Conservation (phyloP, 1,284 basidiomycete genomes). For the Fomitiporia mediterranea region DNA sequence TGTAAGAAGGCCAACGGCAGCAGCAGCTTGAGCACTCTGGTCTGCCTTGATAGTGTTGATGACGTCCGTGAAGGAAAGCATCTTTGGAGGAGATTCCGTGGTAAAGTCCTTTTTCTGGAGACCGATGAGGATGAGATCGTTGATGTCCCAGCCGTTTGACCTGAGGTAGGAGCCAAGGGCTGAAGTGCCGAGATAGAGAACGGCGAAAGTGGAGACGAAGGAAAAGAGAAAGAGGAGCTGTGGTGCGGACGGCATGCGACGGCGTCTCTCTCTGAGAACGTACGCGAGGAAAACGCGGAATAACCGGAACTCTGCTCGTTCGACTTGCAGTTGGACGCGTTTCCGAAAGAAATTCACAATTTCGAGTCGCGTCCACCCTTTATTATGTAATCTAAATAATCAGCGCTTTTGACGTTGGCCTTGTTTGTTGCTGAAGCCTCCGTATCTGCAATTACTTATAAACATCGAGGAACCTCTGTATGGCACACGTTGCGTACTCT, state of each 20-base stretch:
- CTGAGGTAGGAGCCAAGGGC: slow-evolving; percentile 41
- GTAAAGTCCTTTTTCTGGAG: slow-evolving; percentile 34
- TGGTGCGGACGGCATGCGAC: slow-evolving; percentile 37
- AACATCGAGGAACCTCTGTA: too few relatives aligned
- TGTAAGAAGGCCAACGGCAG: slow-evolving; percentile 34
- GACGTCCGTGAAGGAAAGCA: slow-evolving; percentile 22
- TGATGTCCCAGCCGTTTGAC: slow-evolving; percentile 52
- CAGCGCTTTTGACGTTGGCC: too few relatives aligned
- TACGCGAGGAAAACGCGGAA: background rate
- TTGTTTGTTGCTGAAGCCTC: too few relatives aligned
- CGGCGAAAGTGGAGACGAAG: slow-evolving; percentile 42
- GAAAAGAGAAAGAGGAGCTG: slow-evolving; percentile 51
- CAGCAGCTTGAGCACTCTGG: slow-evolving; percentile 22
- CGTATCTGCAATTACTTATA: too few relatives aligned
- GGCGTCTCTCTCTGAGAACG: background rate
- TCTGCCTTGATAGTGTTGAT: slow-evolving; percentile 24
- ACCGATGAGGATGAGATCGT: slow-evolving; percentile 60
- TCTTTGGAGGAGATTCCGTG: slow-evolving; percentile 24
- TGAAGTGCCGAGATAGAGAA: slow-evolving; percentile 42
- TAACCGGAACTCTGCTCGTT: background rate
- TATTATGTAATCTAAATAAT: background rate
- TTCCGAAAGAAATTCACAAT: too few relatives aligned
- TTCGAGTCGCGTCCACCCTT: too few relatives aligned
- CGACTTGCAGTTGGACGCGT: too few relatives aligned
- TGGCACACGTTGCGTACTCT: too few relatives aligned